Conservation (phyloP, 2,329 filamentous ascomycete species). For the Tolypocladium sp. region DNA sequence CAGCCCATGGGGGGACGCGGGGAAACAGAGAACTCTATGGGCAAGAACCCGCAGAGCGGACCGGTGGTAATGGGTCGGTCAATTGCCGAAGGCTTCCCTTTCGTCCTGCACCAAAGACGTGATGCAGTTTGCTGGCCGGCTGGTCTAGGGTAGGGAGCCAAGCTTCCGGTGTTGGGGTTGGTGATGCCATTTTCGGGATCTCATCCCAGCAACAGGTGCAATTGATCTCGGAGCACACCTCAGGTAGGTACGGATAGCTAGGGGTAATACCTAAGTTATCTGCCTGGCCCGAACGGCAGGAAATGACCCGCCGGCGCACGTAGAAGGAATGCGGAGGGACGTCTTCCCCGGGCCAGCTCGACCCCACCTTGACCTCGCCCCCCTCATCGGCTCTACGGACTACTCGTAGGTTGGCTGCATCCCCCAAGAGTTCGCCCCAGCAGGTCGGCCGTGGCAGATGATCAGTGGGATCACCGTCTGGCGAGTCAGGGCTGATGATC, state of each 20-base stretch:
- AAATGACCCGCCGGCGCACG: too few species aligned
- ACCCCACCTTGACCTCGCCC: background rate
- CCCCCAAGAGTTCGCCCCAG: background rate
- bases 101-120: background rate
- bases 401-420: background rate
- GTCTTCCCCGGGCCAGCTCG: background rate
- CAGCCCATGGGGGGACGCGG: background rate
- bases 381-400: background rate
- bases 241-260: too few species aligned
- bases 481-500: background rate
- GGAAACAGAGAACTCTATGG: background rate
- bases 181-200: background rate
- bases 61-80: too few species aligned
- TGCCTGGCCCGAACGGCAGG: background rate
- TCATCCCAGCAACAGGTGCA: background rate
- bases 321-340: background rate
- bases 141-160: background rate
- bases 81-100: background rate
- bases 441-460: background rate
- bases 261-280: too few species aligned
- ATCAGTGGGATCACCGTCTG: background rate
- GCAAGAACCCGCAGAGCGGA: background rate
- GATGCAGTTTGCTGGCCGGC: background rate
- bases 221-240: background rate
- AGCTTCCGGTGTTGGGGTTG: background rate